Evolutionary conservation across 192 early-diverging fungal genomes (phyloP), one percentile per base, ranked within the genome.

Genomic region (Backusella luteola): DNA sequence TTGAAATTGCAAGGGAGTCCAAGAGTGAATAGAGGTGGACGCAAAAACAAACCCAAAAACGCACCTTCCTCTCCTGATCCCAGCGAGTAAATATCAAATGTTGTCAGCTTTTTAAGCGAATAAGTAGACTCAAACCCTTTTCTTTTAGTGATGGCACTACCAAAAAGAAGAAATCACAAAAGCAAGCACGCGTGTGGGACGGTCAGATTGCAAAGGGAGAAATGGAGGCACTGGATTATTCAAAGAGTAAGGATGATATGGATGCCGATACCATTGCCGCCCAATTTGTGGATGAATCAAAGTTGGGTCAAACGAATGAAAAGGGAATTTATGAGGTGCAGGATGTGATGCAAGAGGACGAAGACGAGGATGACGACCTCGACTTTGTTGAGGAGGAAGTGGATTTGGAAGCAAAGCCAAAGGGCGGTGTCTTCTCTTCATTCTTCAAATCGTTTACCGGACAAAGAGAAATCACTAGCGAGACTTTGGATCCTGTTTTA

Each of bases 261-360:
- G 78, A 79, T 70, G 34, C 75, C 7, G 76, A 75, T 7, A 44
- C 69, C 2, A 67, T 76, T 49, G 79, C 75, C 1, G 82, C 79
- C 11, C 79, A 75, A 21, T 76, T 80, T 42, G 73, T 84, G 6
- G 92, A 95, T 76, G 84, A 89, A 69, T 78, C 81, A 23, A 83
- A 91, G 19, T 71, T 90, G 67, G 94, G 94, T 8, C 85, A 76
- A 23, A 88, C 85, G 59, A 87, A 89, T 14, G 84, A 86, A 26
- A 90, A 94, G 66, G 93, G 93, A 11, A 76, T 86, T n/a, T 94
- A 96, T 75, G 90, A 91, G 67, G 93, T 95, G 11, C 86, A 89
- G 19, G 95, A 96, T 74, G 81, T 95, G 12, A 84, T 86, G 44
- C 80, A 87, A 72, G 77, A 84, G 44, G 46, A 79, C 23, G 77